Base-by-base conservation (phyloP, 768 basidiomycete genomes). In the Hericium erinaceus region DNA sequence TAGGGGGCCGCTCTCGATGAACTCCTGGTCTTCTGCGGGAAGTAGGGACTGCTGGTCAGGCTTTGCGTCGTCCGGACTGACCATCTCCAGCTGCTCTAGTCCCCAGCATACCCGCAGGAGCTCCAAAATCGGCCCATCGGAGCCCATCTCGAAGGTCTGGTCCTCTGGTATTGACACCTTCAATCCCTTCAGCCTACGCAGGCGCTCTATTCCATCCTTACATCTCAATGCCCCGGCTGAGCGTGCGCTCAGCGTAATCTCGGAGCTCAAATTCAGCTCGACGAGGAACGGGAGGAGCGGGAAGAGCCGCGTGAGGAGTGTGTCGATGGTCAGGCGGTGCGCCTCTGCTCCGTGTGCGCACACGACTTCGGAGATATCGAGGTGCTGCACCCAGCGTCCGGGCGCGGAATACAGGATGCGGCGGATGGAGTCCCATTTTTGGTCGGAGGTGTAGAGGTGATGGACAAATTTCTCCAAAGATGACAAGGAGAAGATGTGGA, bases 341-440 rank as follows among this genome's bases (percentile, higher is more conserved):
- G 20, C 33, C 13, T 48, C 75, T 69, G 61, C 76, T 73, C 24
- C 78, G 72, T 49, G 65, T 66, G 63, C 73, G 44, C 44, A 46
- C 8, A 46, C 16, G 75, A 48, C 67, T 62, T 71, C 69, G 4
- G 88, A 84, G 6, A 97, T 72, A 69, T 95, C 87, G 22, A 97
- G 75, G 10, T 67, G 69, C 58, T 84, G 86, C 1, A 95, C 82
- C 87, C 91, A 95, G 66, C 93, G 79, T 28, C 93, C 93, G 1
- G 93, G 93, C 0, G 87, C 80, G 4, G 92, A 94, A 65, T 87
- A 89, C 0, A 89, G 89, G 62, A 89, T 92, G 52, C 93, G 80
- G 54, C 89, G 82, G 57, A 95, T 83, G 48, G 90, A 89, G 64
- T 93, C 91, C 93, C 93, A 95, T 65, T 79, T 80, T 63, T 81